phyloP scores from a whole-genome alignment of 768 basidiomycete species.

The Clavulina sp. region DNA sequence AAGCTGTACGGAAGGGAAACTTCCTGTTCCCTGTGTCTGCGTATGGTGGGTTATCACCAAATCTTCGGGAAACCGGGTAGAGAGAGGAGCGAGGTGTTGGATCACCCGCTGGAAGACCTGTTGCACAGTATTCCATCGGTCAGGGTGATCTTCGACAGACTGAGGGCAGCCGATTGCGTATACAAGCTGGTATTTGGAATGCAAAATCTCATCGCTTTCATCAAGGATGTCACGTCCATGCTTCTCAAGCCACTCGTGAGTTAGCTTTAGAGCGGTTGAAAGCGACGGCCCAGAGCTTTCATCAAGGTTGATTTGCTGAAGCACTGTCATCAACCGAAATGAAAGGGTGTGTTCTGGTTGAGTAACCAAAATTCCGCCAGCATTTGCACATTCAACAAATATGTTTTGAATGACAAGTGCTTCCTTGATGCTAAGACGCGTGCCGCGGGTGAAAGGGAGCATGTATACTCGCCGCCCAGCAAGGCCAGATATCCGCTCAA shows the following conservation, averaged over 20 bases:
- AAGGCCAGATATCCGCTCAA: conserved; percentile 27
- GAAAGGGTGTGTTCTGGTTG: conserved; percentile 42
- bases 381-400: conserved; percentile 23
- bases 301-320: too few species aligned
- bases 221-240: conserved; percentile 8
- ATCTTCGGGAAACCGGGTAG: not conserved
- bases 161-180: conserved; percentile 27
- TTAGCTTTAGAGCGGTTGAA: not conserved
- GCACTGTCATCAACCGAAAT: conserved; percentile 29
- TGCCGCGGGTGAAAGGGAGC: conserved; percentile 32
- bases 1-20: not conserved
- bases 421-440: conserved; percentile 14
- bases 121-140: conserved; percentile 28
- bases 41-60: too few species aligned
- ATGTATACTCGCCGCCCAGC: conserved; percentile 30
- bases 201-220: conserved; percentile 22
- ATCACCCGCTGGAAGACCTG: conserved; percentile 13
- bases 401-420: conserved; percentile 16
- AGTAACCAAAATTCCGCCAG: conserved; percentile 28
- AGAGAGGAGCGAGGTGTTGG: conserved; percentile 9
- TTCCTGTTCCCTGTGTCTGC: not conserved
- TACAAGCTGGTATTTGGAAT: conserved; percentile 30
- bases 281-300: too few species aligned
- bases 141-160: conserved; percentile 25
- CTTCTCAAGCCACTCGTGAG: conserved; percentile 15